phyloP scores from a whole-genome alignment of 164 flowering plant species.

The Brasenia schreberi region DNA sequence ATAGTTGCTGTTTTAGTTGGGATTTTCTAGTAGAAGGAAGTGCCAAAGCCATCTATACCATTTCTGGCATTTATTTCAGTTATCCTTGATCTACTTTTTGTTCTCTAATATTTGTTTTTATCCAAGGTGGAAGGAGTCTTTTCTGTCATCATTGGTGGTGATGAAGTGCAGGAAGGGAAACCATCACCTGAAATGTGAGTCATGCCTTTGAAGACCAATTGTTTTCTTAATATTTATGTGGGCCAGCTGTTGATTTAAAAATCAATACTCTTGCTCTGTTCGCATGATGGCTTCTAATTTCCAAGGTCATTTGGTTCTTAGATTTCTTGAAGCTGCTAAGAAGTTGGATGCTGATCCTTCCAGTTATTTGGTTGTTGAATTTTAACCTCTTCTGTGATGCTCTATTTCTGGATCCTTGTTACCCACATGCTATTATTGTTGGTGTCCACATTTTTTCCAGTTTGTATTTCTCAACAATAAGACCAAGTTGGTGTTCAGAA shows the following conservation, averaged over 20 bases:
- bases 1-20: background rate
- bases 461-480: too few relatives aligned
- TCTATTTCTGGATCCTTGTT: too few relatives aligned
- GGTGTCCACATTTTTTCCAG: too few relatives aligned
- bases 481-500: too few relatives aligned
- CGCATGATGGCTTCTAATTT: background rate
- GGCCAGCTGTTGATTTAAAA: background rate
- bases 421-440: too few relatives aligned
- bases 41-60: too few relatives aligned
- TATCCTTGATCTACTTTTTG: background rate
- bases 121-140: constrained; percentile 64
- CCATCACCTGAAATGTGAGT: constrained; percentile 95
- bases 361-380: constrained; percentile 70
- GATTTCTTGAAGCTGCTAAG: constrained; percentile 86
- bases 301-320: constrained; percentile 9
- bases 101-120: constrained; percentile 3
- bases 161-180: constrained; percentile 72
- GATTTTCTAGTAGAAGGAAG: background rate
- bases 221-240: background rate
- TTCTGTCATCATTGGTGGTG: constrained; percentile 66
- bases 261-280: background rate
- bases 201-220: background rate
- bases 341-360: constrained; percentile 55
- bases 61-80: background rate
- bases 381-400: too few relatives aligned